Conservation (phyloP, 202 grass and related monocot species). For the Zoysia matrella region DNA sequence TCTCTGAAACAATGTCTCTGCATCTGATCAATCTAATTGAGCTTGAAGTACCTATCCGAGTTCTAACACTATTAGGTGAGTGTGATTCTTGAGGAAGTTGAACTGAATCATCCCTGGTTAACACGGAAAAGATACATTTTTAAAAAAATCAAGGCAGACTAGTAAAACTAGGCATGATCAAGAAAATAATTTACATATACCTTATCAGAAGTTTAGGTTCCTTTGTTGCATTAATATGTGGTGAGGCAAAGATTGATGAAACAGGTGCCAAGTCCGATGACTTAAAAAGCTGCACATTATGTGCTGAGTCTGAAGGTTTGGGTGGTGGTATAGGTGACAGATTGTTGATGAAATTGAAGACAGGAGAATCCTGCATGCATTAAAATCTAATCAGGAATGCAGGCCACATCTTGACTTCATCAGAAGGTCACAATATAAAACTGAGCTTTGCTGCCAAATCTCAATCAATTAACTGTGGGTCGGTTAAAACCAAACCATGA, state of each 20-base stretch:
- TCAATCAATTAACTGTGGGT: too few species aligned
- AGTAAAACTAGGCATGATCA: conserved; percentile 1
- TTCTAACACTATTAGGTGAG: conserved; percentile 63
- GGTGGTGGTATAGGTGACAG: conserved; percentile 86
- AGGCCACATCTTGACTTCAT: neutral
- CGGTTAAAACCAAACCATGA: neutral
- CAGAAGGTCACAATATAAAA: neutral
- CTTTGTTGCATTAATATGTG: conserved; percentile 76
- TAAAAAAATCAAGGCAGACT: conserved; percentile 18
- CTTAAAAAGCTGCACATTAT: conserved; percentile 76
- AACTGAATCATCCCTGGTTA: conserved; percentile 54
- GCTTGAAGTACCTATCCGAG: conserved; percentile 40
- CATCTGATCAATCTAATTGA: conserved; percentile 61
- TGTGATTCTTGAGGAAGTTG: conserved; percentile 48
- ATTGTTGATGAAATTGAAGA: conserved; percentile 96
- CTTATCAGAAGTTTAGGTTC: conserved; percentile 66
- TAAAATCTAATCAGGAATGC: conserved; percentile 30
- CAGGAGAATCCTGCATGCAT: conserved; percentile 83
- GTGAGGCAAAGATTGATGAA: conserved; percentile 91
- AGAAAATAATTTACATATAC: conserved; percentile 45
- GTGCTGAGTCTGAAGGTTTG: conserved; percentile 62
- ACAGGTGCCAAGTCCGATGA: conserved; percentile 61
- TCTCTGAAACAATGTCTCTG: conserved; percentile 54
- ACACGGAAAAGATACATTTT: conserved; percentile 30
- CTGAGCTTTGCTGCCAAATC: neutral